Evolutionary conservation across 2,329 filamentous ascomycete species (phyloP).

Genomic region (Teratosphaeria nubilosa): DNA sequence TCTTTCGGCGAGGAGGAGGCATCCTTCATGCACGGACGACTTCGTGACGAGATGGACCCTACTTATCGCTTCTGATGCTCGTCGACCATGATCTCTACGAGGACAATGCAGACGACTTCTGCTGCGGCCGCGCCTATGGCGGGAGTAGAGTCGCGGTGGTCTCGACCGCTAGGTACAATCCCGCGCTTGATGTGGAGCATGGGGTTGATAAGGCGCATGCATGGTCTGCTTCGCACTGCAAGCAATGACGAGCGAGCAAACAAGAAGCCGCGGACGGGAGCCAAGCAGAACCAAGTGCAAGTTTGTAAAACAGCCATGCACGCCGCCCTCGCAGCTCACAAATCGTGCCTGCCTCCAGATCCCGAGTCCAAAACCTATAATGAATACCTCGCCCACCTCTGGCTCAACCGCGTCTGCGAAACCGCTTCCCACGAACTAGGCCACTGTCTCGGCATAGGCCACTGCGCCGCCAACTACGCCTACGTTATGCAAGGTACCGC

Average conservation of each 20-base stretch:
- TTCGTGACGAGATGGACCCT: no score
- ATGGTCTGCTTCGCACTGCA: constrained; percentile 57
- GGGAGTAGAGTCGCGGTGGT: constrained; percentile 53
- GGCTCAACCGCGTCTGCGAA: constrained; percentile 48
- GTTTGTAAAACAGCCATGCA: constrained; percentile 3
- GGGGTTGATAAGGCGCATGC: constrained; percentile 42
- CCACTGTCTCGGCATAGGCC: constrained; percentile 58
- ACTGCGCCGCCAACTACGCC: constrained; percentile 52
- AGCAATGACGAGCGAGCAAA: constrained; percentile 7
- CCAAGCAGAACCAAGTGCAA: constrained; percentile 14
- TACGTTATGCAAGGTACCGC: constrained; percentile 55
- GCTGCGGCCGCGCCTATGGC: constrained; percentile 53
- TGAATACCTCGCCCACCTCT: constrained; percentile 28
- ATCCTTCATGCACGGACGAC: no score
- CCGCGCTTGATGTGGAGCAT: constrained; percentile 34
- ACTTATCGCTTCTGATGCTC: constrained; percentile 38
- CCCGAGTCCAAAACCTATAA: background rate
- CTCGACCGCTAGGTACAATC: constrained; percentile 52
- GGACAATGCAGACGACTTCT: constrained; percentile 55
- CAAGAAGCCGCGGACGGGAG: background rate
- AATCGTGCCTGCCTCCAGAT: background rate
- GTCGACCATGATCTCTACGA: constrained; percentile 56
- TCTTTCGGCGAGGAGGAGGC: no score
- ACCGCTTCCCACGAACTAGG: constrained; percentile 57
- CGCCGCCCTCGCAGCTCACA: background rate